phyloP scores from a whole-genome alignment of 2,329 filamentous ascomycete genomes.

The Aspergillus sp. region DNA sequence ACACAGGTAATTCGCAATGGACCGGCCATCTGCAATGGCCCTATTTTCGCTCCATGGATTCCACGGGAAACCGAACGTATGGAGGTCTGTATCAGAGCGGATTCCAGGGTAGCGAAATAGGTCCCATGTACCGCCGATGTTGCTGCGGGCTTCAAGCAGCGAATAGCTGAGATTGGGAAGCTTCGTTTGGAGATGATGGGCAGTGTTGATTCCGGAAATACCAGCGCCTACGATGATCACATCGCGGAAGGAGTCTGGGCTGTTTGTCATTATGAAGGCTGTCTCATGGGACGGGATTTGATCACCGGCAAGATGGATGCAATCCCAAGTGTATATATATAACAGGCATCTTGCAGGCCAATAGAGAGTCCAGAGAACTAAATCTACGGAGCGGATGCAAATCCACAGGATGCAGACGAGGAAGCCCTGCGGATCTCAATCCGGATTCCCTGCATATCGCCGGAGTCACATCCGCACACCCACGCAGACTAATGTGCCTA shows the following conservation, averaged over 20 bases:
- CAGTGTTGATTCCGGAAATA: slow-evolving; percentile 73
- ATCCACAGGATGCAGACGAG: too few relatives aligned
- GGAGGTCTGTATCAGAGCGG: slow-evolving; percentile 62
- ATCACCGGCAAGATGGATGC: too few relatives aligned
- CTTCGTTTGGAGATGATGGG: slow-evolving; percentile 65
- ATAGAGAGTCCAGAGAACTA: too few relatives aligned
- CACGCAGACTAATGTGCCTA: too few relatives aligned
- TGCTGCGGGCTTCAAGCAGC: slow-evolving; percentile 66
- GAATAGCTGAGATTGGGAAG: slow-evolving; percentile 60
- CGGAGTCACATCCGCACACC: too few relatives aligned
- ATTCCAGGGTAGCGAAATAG: slow-evolving; percentile 75
- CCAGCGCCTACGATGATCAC: slow-evolving; percentile 70
- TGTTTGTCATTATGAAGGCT: too few relatives aligned
- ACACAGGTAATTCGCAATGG: slow-evolving; percentile 57
- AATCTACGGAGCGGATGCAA: too few relatives aligned
- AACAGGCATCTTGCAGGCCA: too few relatives aligned
- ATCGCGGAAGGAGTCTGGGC: slow-evolving; percentile 39
- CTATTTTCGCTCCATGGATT: slow-evolving; percentile 62
- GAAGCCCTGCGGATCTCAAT: too few relatives aligned
- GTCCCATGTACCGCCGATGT: slow-evolving; percentile 76
- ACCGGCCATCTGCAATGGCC: slow-evolving; percentile 52
- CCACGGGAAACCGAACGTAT: slow-evolving; percentile 69
- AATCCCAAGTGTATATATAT: too few relatives aligned
- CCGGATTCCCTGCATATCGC: too few relatives aligned
- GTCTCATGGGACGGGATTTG: too few relatives aligned